These are phyloP conservation scores for Ramularia endophylla DNA, from an alignment of 2,329 filamentous ascomycete species.

Conservation along the genomic window DNA sequence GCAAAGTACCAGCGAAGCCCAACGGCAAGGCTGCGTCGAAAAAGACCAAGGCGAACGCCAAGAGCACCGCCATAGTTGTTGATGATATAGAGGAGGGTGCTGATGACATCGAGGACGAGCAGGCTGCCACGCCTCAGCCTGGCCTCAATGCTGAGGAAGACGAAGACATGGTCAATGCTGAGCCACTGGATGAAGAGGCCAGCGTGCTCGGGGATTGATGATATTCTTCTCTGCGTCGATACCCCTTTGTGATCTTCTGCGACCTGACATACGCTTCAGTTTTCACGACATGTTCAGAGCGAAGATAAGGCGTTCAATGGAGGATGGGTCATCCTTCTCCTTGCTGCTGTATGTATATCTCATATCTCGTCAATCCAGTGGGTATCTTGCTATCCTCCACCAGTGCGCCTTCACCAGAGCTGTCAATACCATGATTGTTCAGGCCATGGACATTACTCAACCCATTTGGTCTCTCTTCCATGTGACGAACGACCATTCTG, in stretches of 20 bases:
- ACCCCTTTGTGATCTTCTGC: neutral
- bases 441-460: too few relatives aligned
- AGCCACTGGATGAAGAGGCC: slow-evolving; percentile 37
- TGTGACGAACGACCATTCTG: too few relatives aligned
- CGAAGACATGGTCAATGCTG: slow-evolving; percentile 32
- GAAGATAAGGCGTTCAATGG: too few relatives aligned
- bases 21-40: slow-evolving; percentile 42
- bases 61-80: slow-evolving; percentile 39
- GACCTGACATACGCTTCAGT: neutral
- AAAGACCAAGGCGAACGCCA: slow-evolving; percentile 32
- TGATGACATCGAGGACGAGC: slow-evolving; percentile 38
- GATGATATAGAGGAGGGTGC: slow-evolving; percentile 33
- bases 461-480: too few relatives aligned
- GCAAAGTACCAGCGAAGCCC: slow-evolving; percentile 20
- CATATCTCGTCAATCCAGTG: neutral
- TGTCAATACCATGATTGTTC: neutral
- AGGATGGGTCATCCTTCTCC: too few relatives aligned
- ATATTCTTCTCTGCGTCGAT: too few relatives aligned
- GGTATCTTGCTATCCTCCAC: neutral
- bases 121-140: slow-evolving; percentile 27
- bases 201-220: slow-evolving; percentile 36
- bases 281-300: slow-evolving; percentile 2
- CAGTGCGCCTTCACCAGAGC: neutral
- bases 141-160: slow-evolving; percentile 21
- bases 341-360: neutral